Conservation (phyloP, 2,329 filamentous ascomycete genomes). For the Teratosphaeria viscida region DNA sequence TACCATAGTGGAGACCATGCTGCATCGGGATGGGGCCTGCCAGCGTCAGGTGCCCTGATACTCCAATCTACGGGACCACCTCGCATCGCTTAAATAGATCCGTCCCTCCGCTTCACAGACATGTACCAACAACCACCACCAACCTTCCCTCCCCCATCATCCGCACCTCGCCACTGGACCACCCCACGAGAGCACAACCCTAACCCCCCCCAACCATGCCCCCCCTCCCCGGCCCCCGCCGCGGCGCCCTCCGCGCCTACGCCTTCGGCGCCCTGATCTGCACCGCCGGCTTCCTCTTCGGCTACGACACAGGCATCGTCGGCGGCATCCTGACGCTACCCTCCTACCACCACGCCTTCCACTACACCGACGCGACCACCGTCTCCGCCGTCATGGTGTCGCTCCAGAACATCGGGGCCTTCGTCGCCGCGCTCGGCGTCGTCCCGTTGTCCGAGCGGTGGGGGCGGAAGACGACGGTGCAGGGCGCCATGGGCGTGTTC, state of each 20-base stretch:
- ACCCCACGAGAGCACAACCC: background rate
- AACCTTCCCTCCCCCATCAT: background rate
- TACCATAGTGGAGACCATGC: background rate
- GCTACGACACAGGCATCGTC: conserved; percentile 1
- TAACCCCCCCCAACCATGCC: background rate
- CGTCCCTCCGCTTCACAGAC: no score
- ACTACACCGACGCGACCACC: conserved; percentile 18
- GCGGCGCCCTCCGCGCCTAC: background rate
- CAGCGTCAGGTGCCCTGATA: no score
- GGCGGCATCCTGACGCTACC: conserved; percentile 3
- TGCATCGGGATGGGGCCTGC: background rate
- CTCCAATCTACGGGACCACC: no score
- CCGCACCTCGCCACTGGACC: background rate
- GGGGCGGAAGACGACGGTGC: conserved; percentile 36
- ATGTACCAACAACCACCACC: no score
- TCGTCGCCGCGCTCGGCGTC: conserved; percentile 41
- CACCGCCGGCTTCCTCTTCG: conserved; percentile 1
- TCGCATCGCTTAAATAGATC: no score
- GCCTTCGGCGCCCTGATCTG: conserved; percentile 1
- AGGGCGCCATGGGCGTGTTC: conserved; percentile 33
- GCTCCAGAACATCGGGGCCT: conserved; percentile 43
- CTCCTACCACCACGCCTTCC: conserved; percentile 17
- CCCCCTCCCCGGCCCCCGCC: background rate
- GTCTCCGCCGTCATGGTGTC: conserved; percentile 33
- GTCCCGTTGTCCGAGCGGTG: conserved; percentile 38